Evolutionary conservation across 306 rosid species (phyloP), one percentile per base, ranked within the genome.

Genomic region (Fragaria ananassa): DNA sequence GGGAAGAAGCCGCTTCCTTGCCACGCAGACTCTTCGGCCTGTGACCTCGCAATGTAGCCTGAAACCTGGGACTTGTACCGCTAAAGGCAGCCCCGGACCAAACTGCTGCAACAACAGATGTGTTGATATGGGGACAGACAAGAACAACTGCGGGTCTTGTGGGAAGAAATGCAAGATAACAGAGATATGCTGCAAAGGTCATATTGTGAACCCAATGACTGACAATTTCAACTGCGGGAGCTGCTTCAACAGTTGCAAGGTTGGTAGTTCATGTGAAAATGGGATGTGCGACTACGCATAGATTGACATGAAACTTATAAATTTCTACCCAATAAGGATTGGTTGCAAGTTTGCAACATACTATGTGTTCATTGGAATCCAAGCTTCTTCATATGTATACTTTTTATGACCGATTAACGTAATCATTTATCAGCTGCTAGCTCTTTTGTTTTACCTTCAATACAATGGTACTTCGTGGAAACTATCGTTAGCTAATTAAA

Each of bases 211-310:
- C 10, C 57, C 57, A 69, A 45, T 45, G 57, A 44, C 57, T 47
- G 39, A 69, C 41, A 25, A 44, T 13, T 49, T 25, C 18, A 45
- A 69, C 73, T 25, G 73, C 18, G 57, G 73, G 8, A 46, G 47
- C 4, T 69, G 57, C 57, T 46, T 27, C 41, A 69, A 69, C 41
- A 49, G n/a, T 45, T 69, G 73, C 25, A 45, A 69, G 73, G 12
- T 12, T 3, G 57, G 73, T 15, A 13, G 39, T 46, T 69, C 57
- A 14, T 45, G 73, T 45, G 39, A 45, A 31, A 46, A 46, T 13
- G 57, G 41, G 37, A 11, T 69, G 18, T 45, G 73, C 73, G 57
- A 12, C 57, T 68, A 68, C 17, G 56, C 73, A 21, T 45, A 45
- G 57, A 8, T 23, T 25, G 60, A 53, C 25, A 19, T 53, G 27